A percentile compares a stretch with the other conserved stretches of the same genome.
These are phyloP conservation scores for Boletus vermiculosoides DNA, from an alignment of 768 basidiomycete genomes.

Conservation along the genomic window DNA sequence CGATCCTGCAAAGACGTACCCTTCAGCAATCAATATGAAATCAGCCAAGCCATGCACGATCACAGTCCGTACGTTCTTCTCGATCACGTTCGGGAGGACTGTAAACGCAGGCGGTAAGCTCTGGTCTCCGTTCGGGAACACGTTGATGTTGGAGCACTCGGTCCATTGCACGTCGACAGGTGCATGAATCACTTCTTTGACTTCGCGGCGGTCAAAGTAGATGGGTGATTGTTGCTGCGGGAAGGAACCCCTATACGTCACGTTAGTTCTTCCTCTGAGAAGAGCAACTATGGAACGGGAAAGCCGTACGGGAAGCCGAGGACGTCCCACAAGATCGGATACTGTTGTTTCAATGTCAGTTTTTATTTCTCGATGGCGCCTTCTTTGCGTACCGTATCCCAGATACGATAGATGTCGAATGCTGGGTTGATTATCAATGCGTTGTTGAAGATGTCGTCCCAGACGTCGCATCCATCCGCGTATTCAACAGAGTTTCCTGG, in stretches of 20 bases:
- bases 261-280: not conserved
- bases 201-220: conserved; percentile 69
- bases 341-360: conserved; percentile 29
- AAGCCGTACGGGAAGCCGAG: conserved; percentile 70
- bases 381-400: conserved; percentile 52
- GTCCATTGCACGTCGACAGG: conserved; percentile 58
- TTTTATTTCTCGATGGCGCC: not conserved
- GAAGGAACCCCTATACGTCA: conserved; percentile 50
- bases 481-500: conserved; percentile 53
- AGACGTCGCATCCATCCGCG: conserved; percentile 61
- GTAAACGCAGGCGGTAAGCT: conserved; percentile 62
- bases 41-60: conserved; percentile 74
- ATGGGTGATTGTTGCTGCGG: conserved; percentile 55
- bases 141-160: conserved; percentile 58
- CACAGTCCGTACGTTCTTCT: conserved; percentile 66
- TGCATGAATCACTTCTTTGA: conserved; percentile 67
- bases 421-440: conserved; percentile 67
- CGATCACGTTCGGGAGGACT: conserved; percentile 72
- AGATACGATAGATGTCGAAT: conserved; percentile 76
- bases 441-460: conserved; percentile 62
- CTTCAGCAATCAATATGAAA: conserved; percentile 71
- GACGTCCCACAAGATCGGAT: conserved; percentile 73
- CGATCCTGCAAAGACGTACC: conserved; percentile 40
- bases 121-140: conserved; percentile 60
- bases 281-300: not conserved